phyloP scores from a whole-genome alignment of 225 moss, liverwort and hornwort species.

The Bryoerythrophyllum caledonicum region DNA sequence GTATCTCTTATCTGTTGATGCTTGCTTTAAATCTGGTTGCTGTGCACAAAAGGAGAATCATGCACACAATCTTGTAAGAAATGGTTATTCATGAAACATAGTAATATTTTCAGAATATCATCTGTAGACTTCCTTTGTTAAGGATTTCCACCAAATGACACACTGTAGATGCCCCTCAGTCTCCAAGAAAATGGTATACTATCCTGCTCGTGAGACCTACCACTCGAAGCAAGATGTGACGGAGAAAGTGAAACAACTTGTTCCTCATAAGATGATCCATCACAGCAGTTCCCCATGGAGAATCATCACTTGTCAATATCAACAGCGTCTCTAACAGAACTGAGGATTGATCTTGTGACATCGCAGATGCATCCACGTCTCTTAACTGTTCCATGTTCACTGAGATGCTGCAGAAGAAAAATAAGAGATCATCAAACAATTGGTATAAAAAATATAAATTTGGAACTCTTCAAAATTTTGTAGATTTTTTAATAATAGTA shows the following conservation, averaged over 20 bases:
- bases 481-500: background rate
- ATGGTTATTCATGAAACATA: conserved; percentile 1
- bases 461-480: background rate
- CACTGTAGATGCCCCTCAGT: conserved; percentile 10
- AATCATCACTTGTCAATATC: conserved; percentile 69
- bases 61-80: conserved; percentile 12
- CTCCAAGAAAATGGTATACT: background rate
- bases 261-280: conserved; percentile 78
- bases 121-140: background rate
- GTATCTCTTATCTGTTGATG: conserved; percentile 47
- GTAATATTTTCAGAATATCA: background rate
- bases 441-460: background rate
- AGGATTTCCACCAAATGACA: background rate
- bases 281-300: conserved; percentile 69
- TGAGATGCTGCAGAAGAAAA: conserved; percentile 45
- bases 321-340: conserved; percentile 77
- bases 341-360: conserved; percentile 57
- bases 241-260: conserved; percentile 74
- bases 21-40: conserved; percentile 53
- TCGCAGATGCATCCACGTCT: conserved; percentile 39
- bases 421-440: conserved; percentile 15
- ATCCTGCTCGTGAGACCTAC: conserved; percentile 39
- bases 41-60: conserved; percentile 29
- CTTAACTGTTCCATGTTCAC: conserved; percentile 68
- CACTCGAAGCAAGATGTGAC: conserved; percentile 77